These are phyloP conservation scores for Talaromyces stipitatus DNA, from an alignment of 495 filamentous ascomycete genomes.

Conservation along the genomic window DNA sequence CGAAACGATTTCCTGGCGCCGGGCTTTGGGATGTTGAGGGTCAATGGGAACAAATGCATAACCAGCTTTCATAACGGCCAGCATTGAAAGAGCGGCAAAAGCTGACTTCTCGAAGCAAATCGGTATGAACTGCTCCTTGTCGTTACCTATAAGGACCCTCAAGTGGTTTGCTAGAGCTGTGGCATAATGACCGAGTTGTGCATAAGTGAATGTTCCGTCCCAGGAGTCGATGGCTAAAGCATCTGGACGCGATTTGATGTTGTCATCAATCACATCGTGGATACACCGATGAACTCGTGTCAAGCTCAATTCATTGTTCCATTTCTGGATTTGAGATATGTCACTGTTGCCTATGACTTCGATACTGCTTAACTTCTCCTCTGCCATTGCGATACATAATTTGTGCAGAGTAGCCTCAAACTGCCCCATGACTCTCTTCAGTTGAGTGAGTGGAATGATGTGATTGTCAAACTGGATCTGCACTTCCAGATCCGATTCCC, in stretches of 20 bases:
- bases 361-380: slow-evolving; percentile 6
- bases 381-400: not conserved
- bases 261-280: slow-evolving; percentile 13
- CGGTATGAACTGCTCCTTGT: slow-evolving; percentile 24
- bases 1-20: slow-evolving; percentile 39
- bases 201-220: slow-evolving; percentile 30
- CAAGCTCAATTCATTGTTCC: slow-evolving; percentile 9
- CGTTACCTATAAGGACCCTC: slow-evolving; percentile 3
- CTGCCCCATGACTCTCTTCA: slow-evolving; percentile 22
- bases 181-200: slow-evolving; percentile 17
- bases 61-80: slow-evolving; percentile 41
- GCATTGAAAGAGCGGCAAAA: slow-evolving; percentile 28
- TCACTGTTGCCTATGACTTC: slow-evolving; percentile 7
- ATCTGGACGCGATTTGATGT: slow-evolving; percentile 7
- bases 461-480: slow-evolving; percentile 47
- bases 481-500: slow-evolving; percentile 34
- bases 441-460: slow-evolving; percentile 15
- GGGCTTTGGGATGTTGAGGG: slow-evolving; percentile 37
- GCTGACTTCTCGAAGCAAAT: slow-evolving; percentile 39
- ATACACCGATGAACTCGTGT: slow-evolving; percentile 7
- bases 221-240: slow-evolving; percentile 22
- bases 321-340: slow-evolving; percentile 7
- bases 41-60: slow-evolving; percentile 47
- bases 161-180: slow-evolving; percentile 16
- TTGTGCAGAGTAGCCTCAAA: slow-evolving; percentile 14